Evolutionary conservation across 2,329 filamentous ascomycete species (phyloP).

Genomic region (Pseudogymnoascus sp.): DNA sequence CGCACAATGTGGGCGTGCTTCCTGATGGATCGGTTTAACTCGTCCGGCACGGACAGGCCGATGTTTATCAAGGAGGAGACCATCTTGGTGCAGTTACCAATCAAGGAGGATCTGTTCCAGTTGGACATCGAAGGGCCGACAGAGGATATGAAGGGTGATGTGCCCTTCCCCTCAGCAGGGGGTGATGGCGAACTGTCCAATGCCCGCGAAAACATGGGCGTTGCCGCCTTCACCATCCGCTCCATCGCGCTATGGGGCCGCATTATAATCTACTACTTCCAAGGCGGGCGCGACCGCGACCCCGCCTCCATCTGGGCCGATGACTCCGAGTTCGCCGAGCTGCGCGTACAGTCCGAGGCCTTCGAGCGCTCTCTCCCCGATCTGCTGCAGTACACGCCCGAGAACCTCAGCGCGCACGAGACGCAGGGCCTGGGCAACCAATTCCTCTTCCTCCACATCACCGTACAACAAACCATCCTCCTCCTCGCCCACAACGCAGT

Average conservation of each 20-base stretch:
- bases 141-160: conserved; percentile 68
- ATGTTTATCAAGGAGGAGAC: conserved; percentile 87
- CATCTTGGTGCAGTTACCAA: conserved; percentile 80
- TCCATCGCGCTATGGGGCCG: conserved; percentile 83
- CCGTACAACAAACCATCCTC: conserved; percentile 79
- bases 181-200: conserved; percentile 59
- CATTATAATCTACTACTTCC: conserved; percentile 82
- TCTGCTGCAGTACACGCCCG: conserved; percentile 63
- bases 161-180: conserved; percentile 53
- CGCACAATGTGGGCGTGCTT: conserved; percentile 98
- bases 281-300: conserved; percentile 78
- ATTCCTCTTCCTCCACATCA: conserved; percentile 85
- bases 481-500: conserved; percentile 61
- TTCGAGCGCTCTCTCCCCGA: conserved; percentile 64
- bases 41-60: conserved; percentile 85
- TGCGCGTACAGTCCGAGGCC: conserved; percentile 64
- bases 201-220: conserved; percentile 81
- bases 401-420: conserved; percentile 78
- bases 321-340: conserved; percentile 65
- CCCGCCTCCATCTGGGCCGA: conserved; percentile 71
- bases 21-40: conserved; percentile 95
- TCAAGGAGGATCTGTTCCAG: conserved; percentile 83
- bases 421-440: conserved; percentile 83
- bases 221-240: conserved; percentile 82
- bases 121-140: conserved; percentile 86